phyloP scores from a whole-genome alignment of 164 flowering plant genomes.

The Cinnamomum chago region DNA sequence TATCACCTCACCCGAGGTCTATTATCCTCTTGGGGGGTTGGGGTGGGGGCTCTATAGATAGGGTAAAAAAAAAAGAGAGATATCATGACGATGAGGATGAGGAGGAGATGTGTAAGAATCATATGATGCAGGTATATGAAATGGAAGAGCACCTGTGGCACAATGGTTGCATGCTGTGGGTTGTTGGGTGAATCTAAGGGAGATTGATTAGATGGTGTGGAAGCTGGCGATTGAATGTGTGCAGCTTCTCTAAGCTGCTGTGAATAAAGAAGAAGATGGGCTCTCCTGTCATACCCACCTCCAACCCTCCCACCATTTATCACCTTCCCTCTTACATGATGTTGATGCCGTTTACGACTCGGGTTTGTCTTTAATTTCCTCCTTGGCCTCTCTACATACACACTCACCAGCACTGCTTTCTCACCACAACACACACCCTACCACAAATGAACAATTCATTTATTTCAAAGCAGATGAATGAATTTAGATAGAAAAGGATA shows the following conservation, averaged over 20 bases:
- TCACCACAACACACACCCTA: constrained; percentile 25
- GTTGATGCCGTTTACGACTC: constrained; percentile 16
- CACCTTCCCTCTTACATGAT: constrained; percentile 7
- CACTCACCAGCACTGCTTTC: constrained; percentile 35
- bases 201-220: constrained; percentile 8
- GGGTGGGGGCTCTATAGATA: too few relatives aligned
- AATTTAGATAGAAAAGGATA: neutral
- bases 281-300: constrained; percentile 38
- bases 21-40: too few relatives aligned
- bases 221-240: constrained; percentile 3
- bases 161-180: constrained; percentile 17
- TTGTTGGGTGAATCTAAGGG: constrained; percentile 5
- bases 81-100: neutral
- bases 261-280: constrained; percentile 47
- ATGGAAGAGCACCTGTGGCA: constrained; percentile 1
- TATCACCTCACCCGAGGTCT: too few relatives aligned
- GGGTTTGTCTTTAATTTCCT: constrained; percentile 17
- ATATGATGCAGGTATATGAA: neutral
- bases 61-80: neutral
- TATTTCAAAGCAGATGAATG: neutral
- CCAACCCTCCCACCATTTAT: constrained; percentile 5
- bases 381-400: constrained; percentile 37
- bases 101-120: neutral
- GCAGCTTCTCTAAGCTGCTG: constrained; percentile 37
- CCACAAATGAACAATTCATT: neutral